Evolutionary conservation across 73 alveolate genomes (phyloP).

Genomic region (Halteria grandinella): DNA sequence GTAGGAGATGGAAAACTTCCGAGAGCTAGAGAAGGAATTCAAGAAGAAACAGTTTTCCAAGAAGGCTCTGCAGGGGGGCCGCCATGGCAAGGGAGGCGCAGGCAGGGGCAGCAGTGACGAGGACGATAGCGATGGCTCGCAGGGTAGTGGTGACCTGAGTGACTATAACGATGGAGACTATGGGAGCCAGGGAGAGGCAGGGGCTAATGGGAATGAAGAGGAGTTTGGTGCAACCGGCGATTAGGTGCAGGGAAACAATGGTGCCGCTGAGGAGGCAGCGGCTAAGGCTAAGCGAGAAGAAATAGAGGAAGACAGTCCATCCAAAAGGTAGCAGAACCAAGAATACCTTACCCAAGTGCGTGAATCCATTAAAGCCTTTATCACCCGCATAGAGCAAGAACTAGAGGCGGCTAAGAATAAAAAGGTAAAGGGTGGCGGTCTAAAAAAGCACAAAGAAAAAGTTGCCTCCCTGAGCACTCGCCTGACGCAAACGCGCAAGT

Average conservation of each 20-base stretch:
- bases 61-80: constrained; percentile 49
- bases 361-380: not conserved
- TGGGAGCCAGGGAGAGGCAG: not conserved
- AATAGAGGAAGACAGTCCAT: too few species aligned
- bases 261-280: too few species aligned
- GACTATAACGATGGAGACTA: constrained; percentile 15
- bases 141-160: constrained; percentile 15
- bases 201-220: constrained; percentile 22
- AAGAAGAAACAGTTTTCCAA: constrained; percentile 66
- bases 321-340: too few species aligned
- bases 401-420: constrained; percentile 9
- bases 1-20: constrained; percentile 68
- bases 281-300: too few species aligned
- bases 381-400: not conserved
- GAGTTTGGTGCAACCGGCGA: not conserved
- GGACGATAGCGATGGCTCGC: not conserved
- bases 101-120: not conserved
- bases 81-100: not conserved
- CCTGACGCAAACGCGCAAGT: constrained; percentile 7
- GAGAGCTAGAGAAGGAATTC: constrained; percentile 60
- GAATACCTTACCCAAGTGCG: constrained; percentile 5
- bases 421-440: constrained; percentile 8
- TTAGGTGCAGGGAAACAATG: constrained; percentile 14
- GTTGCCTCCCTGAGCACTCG: not conserved
- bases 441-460: constrained; percentile 23